These are phyloP conservation scores for Leptomonas pyrrhocoris DNA, from an alignment of 208 protist species.

Conservation along the genomic window DNA sequence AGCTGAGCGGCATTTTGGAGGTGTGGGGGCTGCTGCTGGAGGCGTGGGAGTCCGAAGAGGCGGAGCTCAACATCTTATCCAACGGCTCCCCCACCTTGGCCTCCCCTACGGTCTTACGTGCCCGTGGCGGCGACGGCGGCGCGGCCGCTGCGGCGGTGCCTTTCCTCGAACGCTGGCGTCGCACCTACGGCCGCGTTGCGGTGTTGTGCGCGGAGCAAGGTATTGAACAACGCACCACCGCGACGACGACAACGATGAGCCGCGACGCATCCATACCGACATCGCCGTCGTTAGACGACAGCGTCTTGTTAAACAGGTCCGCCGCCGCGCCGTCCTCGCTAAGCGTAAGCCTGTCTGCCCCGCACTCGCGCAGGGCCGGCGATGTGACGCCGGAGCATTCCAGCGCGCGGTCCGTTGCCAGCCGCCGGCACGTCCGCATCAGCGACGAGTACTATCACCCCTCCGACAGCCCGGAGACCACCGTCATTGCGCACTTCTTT, in stretches of 20 bases:
- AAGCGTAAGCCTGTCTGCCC: not conserved
- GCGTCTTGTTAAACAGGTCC: not conserved
- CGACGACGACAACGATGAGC: not conserved
- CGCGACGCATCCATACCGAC: not conserved
- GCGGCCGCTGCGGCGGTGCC: not conserved
- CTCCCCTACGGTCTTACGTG: not conserved
- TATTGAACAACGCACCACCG: not conserved
- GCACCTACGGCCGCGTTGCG: constrained; percentile 13
- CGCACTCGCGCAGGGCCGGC: not conserved
- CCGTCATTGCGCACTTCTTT: constrained; percentile 19
- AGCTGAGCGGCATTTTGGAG: constrained; percentile 15
- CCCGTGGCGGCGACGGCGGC: not conserved
- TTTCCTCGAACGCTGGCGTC: constrained; percentile 8
- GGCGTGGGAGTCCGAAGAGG: constrained; percentile 24
- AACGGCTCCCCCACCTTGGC: constrained; percentile 14
- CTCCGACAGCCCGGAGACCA: constrained; percentile 2
- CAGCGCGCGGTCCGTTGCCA: not conserved
- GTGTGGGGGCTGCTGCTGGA: constrained; percentile 23
- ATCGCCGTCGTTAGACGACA: not conserved
- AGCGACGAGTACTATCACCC: constrained; percentile 14
- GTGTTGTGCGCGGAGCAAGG: constrained; percentile 7
- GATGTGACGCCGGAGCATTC: not conserved
- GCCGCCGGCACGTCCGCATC: constrained; percentile 15
- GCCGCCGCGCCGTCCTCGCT: not conserved
- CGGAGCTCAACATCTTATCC: constrained; percentile 16